A percentile compares a stretch with the other conserved stretches of the same genome.
phyloP scores from a whole-genome alignment of 176 grass and related monocot genomes.

The Juncus effusus region DNA sequence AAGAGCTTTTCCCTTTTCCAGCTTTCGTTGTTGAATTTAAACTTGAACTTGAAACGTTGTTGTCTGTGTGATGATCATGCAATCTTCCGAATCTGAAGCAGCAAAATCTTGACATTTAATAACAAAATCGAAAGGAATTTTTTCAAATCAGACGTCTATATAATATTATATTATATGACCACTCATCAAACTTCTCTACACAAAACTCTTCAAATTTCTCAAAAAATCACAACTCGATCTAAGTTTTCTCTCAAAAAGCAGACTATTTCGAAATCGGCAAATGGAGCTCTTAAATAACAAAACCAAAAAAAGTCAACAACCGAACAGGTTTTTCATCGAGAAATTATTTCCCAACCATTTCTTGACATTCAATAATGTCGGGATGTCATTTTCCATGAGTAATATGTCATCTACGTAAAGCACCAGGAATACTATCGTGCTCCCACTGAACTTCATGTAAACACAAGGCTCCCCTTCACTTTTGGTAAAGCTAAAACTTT shows the following conservation, averaged over 20 bases:
- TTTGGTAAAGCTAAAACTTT: too few relatives aligned
- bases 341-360: too few relatives aligned
- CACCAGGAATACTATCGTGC: too few relatives aligned
- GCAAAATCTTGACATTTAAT: constrained; percentile 4
- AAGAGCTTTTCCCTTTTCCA: constrained; percentile 31
- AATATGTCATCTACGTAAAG: too few relatives aligned
- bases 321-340: too few relatives aligned
- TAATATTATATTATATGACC: not conserved
- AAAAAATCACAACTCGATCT: not conserved
- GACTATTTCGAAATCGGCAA: too few relatives aligned
- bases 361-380: too few relatives aligned
- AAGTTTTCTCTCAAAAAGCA: not conserved
- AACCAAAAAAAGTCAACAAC: constrained; percentile 13
- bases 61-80: not conserved
- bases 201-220: constrained; percentile 4
- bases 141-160: too few relatives aligned
- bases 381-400: too few relatives aligned
- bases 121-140: not conserved
- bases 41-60: too few relatives aligned
- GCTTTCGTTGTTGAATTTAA: not conserved
- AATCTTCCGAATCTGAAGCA: not conserved
- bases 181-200: constrained; percentile 4
- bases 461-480: too few relatives aligned
- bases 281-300: not conserved
- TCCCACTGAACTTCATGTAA: too few relatives aligned